Percentiles rank a stretch among this genome's conserved stretches.
These are phyloP conservation scores for Phytopythium delawarense DNA, from an alignment of 352 stramenopile genomes.

Conservation along the genomic window DNA sequence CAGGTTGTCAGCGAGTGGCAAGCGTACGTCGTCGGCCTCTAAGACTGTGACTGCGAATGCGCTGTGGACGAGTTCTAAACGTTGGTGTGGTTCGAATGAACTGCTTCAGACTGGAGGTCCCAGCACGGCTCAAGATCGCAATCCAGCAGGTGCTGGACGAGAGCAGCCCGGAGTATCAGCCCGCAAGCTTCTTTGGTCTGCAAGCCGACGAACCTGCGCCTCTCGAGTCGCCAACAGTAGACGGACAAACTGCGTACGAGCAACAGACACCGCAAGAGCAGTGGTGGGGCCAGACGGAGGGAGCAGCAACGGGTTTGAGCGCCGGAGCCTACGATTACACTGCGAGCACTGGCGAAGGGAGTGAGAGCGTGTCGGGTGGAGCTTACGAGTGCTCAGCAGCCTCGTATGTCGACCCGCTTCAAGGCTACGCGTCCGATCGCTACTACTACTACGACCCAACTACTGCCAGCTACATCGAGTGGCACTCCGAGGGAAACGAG, in stretches of 20 bases:
- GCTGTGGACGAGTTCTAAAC: not conserved
- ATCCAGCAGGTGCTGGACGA: conserved; percentile 60
- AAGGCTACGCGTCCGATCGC: not conserved
- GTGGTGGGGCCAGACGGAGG: conserved; percentile 10
- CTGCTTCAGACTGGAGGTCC: conserved; percentile 37
- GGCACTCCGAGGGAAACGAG: not conserved
- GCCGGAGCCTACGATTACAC: not conserved
- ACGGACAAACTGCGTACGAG: conserved; percentile 6
- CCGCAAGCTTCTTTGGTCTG: not conserved
- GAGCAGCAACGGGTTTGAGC: not conserved
- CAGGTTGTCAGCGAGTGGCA: conserved; percentile 44
- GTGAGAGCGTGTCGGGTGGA: too few relatives aligned
- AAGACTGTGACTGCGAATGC: too few relatives aligned
- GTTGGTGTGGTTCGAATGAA: not conserved
- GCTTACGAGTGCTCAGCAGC: not conserved
- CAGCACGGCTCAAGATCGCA: conserved; percentile 54
- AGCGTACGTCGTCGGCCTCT: conserved; percentile 23
- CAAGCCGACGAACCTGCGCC: not conserved
- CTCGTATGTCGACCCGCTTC: not conserved
- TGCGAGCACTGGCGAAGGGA: not conserved
- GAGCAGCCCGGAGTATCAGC: conserved; percentile 7
- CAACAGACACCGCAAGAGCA: conserved; percentile 5
- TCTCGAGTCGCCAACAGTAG: not conserved
- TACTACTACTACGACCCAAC: not conserved
- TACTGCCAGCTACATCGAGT: not conserved